These are phyloP conservation scores for Cnidoscolus chayamansa DNA, from an alignment of 441 rosid species.

Conservation along the genomic window DNA sequence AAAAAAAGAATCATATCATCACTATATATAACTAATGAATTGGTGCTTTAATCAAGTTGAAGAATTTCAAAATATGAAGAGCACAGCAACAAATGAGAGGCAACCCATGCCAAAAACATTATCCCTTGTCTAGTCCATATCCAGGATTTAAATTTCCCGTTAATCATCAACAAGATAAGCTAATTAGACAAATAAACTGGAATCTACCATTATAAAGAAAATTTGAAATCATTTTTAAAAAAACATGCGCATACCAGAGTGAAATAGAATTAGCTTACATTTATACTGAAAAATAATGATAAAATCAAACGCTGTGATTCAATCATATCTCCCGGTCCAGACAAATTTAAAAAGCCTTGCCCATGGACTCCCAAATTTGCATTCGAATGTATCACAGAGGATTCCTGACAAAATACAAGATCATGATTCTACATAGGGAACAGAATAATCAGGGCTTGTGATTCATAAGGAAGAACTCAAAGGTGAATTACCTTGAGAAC, in stretches of 20 bases:
- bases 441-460: conserved; percentile 16
- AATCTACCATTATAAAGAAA: conserved; percentile 1
- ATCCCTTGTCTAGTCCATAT: not conserved
- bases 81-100: conserved; percentile 3
- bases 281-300: conserved; percentile 69
- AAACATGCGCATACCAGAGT: conserved; percentile 1
- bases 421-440: conserved; percentile 7
- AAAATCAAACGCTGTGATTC: conserved; percentile 81
- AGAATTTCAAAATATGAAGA: conserved; percentile 14
- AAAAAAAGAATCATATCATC: not conserved
- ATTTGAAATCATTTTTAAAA: not conserved
- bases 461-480: conserved; percentile 1
- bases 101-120: not conserved
- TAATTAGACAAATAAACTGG: conserved; percentile 3
- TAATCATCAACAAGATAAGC: not conserved
- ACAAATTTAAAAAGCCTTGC: conserved; percentile 72
- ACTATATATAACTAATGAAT: not conserved
- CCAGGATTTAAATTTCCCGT: not conserved
- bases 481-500: conserved; percentile 69
- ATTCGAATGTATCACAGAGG: conserved; percentile 84
- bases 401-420: conserved; percentile 45
- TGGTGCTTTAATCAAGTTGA: not conserved
- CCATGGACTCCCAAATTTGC: conserved; percentile 94
- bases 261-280: conserved; percentile 47
- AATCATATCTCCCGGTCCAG: conserved; percentile 77